phyloP scores from a whole-genome alignment of 805 yeast species.

The Metschnikowia picachoensis region DNA sequence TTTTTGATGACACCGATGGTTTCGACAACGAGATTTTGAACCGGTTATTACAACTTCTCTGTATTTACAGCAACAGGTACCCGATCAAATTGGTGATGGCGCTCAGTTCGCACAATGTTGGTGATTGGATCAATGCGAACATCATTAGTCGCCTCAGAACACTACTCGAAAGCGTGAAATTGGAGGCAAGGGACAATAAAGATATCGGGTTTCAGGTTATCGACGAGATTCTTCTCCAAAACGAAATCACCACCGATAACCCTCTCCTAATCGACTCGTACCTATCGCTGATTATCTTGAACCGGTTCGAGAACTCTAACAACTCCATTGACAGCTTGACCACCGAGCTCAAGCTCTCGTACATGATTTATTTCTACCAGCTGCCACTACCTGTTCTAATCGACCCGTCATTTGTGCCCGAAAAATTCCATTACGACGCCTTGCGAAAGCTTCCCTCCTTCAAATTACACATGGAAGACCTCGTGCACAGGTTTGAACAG shows the following conservation, averaged over 20 bases:
- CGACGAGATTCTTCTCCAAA: constrained; percentile 29
- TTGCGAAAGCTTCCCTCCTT: constrained; percentile 36
- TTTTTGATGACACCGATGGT: constrained; percentile 38
- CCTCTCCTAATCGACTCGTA: constrained; percentile 24
- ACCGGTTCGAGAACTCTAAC: constrained; percentile 35
- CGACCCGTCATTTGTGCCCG: constrained; percentile 11
- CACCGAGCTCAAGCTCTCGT: constrained; percentile 33
- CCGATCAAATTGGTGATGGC: constrained; percentile 38
- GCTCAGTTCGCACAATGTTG: constrained; percentile 32
- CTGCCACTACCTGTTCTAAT: constrained; percentile 30
- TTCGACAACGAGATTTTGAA: constrained; percentile 32
- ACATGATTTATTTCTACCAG: constrained; percentile 40
- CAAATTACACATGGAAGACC: constrained; percentile 30
- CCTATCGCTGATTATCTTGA: constrained; percentile 27
- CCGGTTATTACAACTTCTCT: constrained; percentile 31
- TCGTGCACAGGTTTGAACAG: constrained; percentile 10
- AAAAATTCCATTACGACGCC: constrained; percentile 19
- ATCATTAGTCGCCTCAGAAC: constrained; percentile 29
- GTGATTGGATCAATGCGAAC: constrained; percentile 34
- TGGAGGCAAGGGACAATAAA: constrained; percentile 31
- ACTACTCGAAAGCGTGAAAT: constrained; percentile 27
- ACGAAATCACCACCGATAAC: constrained; percentile 19
- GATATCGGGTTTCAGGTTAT: constrained; percentile 32
- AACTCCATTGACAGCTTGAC: constrained; percentile 40
- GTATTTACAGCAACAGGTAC: constrained; percentile 22